These are phyloP conservation scores for Exsudoporus frostii DNA, from an alignment of 768 basidiomycete species.

Conservation along the genomic window DNA sequence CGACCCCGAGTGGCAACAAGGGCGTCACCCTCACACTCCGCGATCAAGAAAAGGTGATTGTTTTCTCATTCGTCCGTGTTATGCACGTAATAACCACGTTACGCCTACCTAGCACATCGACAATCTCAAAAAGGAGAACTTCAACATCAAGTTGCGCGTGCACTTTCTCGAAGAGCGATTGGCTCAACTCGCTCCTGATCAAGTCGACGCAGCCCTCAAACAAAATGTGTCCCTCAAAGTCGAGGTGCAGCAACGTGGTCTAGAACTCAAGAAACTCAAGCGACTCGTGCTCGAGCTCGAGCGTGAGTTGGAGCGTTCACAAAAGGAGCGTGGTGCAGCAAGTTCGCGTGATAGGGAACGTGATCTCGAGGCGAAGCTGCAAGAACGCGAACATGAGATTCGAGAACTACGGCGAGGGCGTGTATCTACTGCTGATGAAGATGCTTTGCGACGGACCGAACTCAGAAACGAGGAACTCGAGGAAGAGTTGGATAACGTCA, in stretches of 20 bases:
- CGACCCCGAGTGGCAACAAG: conserved; percentile 28
- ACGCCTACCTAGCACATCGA: conserved; percentile 75
- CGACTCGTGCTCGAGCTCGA: conserved; percentile 85
- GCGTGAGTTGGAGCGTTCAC: conserved; percentile 69
- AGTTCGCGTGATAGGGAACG: conserved; percentile 53
- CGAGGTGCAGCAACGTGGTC: conserved; percentile 83
- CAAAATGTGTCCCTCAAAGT: conserved; percentile 94
- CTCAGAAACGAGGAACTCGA: conserved; percentile 65
- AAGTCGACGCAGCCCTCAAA: conserved; percentile 87
- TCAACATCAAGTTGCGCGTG: conserved; percentile 92
- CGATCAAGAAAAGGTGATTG: conserved; percentile 89
- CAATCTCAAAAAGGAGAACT: conserved; percentile 94
- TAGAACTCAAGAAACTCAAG: conserved; percentile 90
- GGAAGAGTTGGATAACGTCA: conserved; percentile 67
- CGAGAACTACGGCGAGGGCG: conserved; percentile 59
- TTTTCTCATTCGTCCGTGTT: not conserved
- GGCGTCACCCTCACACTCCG: conserved; percentile 69
- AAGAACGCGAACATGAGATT: conserved; percentile 69
- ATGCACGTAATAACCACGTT: not conserved
- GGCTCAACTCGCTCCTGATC: conserved; percentile 84
- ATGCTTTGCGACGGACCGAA: conserved; percentile 52
- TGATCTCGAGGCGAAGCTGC: conserved; percentile 74
- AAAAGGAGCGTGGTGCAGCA: conserved; percentile 43
- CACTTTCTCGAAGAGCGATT: conserved; percentile 95
- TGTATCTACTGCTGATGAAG: conserved; percentile 43